These are phyloP conservation scores for Myrica gale DNA, from an alignment of 306 rosid species.

Conservation along the genomic window DNA sequence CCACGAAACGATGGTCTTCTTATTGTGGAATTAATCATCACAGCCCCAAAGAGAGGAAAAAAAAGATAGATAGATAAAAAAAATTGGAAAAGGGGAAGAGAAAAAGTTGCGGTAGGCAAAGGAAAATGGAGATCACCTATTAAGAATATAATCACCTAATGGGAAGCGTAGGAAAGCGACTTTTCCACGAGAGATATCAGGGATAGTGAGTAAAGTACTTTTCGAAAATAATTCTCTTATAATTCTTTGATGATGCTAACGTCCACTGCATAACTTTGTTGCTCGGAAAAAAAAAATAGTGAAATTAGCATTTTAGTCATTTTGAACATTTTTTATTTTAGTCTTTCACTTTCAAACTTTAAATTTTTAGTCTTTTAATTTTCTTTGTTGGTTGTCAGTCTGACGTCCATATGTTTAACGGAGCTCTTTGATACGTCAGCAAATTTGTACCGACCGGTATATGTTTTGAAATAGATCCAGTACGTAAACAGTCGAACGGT, in stretches of 20 bases:
- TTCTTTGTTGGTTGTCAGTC: no score
- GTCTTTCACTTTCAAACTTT: no score
- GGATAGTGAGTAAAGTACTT: conserved; percentile 9
- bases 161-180: conserved; percentile 30
- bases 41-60: conserved; percentile 18
- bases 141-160: conserved; percentile 29
- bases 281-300: not conserved
- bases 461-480: no score
- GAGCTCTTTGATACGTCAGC: no score
- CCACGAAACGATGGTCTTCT: conserved; percentile 21
- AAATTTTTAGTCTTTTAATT: no score
- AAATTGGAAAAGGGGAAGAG: not conserved
- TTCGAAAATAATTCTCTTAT: conserved; percentile 29
- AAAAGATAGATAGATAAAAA: not conserved
- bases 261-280: conserved; percentile 30
- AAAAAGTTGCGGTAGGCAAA: conserved; percentile 23
- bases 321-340: no score
- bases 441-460: no score
- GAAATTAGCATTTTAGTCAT: no score
- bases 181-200: conserved; percentile 20
- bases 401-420: no score
- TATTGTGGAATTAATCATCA: conserved; percentile 45
- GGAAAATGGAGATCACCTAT: conserved; percentile 18
- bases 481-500: no score
- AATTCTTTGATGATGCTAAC: conserved; percentile 38